Percentiles rank a stretch among this genome's conserved stretches.
phyloP scores from a whole-genome alignment of 139 green algal species.

The Ulvella scutata region DNA sequence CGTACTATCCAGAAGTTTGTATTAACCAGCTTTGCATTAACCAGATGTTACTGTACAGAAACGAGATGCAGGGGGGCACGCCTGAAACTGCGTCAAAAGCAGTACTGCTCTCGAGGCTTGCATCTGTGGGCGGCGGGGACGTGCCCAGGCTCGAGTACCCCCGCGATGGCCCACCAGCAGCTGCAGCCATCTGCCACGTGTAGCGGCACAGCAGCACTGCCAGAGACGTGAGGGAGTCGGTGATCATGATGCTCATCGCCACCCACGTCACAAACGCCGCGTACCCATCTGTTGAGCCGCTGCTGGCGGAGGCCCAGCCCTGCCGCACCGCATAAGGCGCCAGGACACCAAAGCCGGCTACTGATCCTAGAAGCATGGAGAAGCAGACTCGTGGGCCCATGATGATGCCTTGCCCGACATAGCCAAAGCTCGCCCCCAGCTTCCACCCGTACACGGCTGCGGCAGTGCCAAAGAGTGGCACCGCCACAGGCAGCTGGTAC shows the following conservation, averaged over 20 bases:
- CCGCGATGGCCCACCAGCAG: neutral
- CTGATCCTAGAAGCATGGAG: constrained; percentile 32
- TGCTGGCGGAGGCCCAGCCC: constrained; percentile 31
- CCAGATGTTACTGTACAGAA: too few species aligned
- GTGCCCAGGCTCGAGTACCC: neutral
- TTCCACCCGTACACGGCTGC: constrained; percentile 33
- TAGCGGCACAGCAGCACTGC: constrained; percentile 15
- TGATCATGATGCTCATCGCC: constrained; percentile 32
- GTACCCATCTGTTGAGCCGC: constrained; percentile 17
- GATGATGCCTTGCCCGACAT: constrained; percentile 47
- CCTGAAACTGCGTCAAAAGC: neutral
- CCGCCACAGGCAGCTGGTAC: neutral
- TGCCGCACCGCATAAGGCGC: constrained; percentile 16
- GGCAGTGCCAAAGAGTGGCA: neutral
- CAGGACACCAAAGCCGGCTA: constrained; percentile 22
- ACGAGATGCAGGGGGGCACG: too few species aligned
- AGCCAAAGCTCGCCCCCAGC: constrained; percentile 21
- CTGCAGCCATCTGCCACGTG: neutral
- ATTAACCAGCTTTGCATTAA: too few species aligned
- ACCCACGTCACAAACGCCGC: constrained; percentile 40
- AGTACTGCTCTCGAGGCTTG: neutral
- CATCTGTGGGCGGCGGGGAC: neutral
- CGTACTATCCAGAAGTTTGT: too few species aligned
- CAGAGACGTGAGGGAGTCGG: constrained; percentile 30
- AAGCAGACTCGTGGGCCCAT: constrained; percentile 33